Conservation (phyloP, 1,284 basidiomycete genomes). For the Leccinum solheimii region DNA sequence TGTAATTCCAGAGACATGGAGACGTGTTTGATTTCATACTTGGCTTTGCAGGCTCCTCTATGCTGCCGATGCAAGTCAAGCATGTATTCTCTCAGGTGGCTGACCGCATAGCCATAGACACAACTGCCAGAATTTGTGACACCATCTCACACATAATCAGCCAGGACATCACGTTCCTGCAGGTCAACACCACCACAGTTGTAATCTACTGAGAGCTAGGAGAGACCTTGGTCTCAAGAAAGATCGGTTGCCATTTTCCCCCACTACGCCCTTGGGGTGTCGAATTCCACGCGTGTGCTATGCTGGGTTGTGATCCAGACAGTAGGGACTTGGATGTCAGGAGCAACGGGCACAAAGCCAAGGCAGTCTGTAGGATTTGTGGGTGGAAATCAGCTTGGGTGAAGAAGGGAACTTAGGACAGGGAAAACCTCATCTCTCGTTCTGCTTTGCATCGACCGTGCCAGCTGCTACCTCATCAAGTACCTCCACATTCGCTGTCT, state of each 20-base stretch:
- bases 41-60: not conserved
- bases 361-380: not conserved
- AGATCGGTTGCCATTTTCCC: not conserved
- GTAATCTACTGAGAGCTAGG: not conserved
- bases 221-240: not conserved
- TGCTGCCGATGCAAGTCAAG: not conserved
- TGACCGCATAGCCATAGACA: not conserved
- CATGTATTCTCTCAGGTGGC: not conserved
- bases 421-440: not conserved
- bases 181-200: not conserved
- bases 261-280: not conserved
- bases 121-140: not conserved
- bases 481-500: too few relatives aligned
- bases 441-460: not conserved
- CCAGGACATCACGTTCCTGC: not conserved
- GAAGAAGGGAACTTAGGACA: not conserved
- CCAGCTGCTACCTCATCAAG: too few relatives aligned
- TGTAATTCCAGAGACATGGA: not conserved
- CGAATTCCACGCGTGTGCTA: not conserved
- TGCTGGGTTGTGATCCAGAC: not conserved
- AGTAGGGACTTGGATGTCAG: not conserved
- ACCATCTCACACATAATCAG: not conserved
- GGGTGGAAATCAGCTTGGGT: not conserved
- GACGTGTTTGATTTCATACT: not conserved
- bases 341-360: not conserved